Evolutionary conservation across 2,329 filamentous ascomycete species (phyloP).

Genomic region (Colletotrichum orchidophilum): DNA sequence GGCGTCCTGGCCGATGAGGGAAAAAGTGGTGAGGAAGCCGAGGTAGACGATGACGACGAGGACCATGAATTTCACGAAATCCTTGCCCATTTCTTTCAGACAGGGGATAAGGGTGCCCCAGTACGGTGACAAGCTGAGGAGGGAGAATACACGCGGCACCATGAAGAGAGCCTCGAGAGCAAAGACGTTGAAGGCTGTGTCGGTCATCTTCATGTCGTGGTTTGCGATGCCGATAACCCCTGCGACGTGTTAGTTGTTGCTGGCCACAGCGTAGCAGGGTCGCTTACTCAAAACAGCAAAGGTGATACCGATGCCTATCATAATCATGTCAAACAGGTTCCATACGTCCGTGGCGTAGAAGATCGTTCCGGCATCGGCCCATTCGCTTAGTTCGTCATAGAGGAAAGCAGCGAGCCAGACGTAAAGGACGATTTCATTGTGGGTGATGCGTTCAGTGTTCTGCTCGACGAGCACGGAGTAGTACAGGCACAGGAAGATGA

Average conservation of each 20-base stretch:
- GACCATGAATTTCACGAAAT: constrained; percentile 87
- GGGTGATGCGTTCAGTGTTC: constrained; percentile 71
- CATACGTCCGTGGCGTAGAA: constrained; percentile 88
- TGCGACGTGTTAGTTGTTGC: constrained; percentile 43
- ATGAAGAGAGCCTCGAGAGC: constrained; percentile 90
- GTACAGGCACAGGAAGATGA: constrained; percentile 80
- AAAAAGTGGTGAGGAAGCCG: constrained; percentile 89
- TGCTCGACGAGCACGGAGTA: constrained; percentile 86
- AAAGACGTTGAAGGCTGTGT: constrained; percentile 88
- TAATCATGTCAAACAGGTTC: constrained; percentile 78
- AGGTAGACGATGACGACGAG: constrained; percentile 85
- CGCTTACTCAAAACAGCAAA: constrained; percentile 78
- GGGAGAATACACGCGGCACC: constrained; percentile 87
- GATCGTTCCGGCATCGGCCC: constrained; percentile 84
- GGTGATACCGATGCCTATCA: constrained; percentile 75
- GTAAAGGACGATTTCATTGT: constrained; percentile 78
- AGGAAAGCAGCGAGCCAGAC: constrained; percentile 89
- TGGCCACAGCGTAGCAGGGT: no score
- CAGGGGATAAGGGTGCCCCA: constrained; percentile 92
- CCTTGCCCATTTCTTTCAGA: constrained; percentile 92
- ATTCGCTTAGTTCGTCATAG: constrained; percentile 87
- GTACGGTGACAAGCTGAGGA: constrained; percentile 87
- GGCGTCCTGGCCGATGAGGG: constrained; percentile 75
- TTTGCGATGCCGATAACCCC: constrained; percentile 74
- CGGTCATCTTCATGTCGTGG: constrained; percentile 70